Conservation (phyloP, 257 asterid species). For the Forsythia viridissima region DNA sequence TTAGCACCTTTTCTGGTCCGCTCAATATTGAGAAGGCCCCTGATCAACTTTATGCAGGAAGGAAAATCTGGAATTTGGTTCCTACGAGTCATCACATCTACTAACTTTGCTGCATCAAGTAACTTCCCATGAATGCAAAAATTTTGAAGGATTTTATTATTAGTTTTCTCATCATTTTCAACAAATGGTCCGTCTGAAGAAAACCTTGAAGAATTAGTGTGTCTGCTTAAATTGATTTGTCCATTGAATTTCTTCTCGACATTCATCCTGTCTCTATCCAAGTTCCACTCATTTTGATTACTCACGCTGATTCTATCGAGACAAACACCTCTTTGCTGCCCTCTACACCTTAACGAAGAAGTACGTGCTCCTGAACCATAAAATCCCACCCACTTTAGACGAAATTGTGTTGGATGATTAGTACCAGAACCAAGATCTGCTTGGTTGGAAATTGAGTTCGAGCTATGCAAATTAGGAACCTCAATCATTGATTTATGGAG, state of each 20-base stretch:
- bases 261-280: slow-evolving; percentile 21
- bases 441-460: slow-evolving; percentile 31
- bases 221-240: slow-evolving; percentile 30
- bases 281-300: slow-evolving; percentile 30
- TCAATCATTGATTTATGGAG: slow-evolving; percentile 46
- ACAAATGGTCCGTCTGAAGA: slow-evolving; percentile 45
- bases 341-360: slow-evolving; percentile 35
- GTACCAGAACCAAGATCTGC: slow-evolving; percentile 29
- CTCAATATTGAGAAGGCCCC: slow-evolving; percentile 69
- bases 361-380: slow-evolving; percentile 29
- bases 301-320: slow-evolving; percentile 37
- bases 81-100: slow-evolving; percentile 71
- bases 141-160: slow-evolving; percentile 64
- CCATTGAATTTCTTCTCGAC: slow-evolving; percentile 18
- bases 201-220: slow-evolving; percentile 31
- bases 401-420: slow-evolving; percentile 21
- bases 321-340: slow-evolving; percentile 39
- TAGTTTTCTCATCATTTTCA: slow-evolving; percentile 64
- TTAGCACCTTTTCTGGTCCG: slow-evolving; percentile 56
- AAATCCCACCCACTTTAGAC: slow-evolving; percentile 26
- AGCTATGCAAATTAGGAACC: slow-evolving; percentile 36
- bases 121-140: slow-evolving; percentile 67
- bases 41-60: slow-evolving; percentile 69
- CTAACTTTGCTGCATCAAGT: slow-evolving; percentile 58
- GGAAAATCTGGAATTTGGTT: slow-evolving; percentile 77